Conservation (phyloP, 768 basidiomycete species). For the Naganishia kalamii region DNA sequence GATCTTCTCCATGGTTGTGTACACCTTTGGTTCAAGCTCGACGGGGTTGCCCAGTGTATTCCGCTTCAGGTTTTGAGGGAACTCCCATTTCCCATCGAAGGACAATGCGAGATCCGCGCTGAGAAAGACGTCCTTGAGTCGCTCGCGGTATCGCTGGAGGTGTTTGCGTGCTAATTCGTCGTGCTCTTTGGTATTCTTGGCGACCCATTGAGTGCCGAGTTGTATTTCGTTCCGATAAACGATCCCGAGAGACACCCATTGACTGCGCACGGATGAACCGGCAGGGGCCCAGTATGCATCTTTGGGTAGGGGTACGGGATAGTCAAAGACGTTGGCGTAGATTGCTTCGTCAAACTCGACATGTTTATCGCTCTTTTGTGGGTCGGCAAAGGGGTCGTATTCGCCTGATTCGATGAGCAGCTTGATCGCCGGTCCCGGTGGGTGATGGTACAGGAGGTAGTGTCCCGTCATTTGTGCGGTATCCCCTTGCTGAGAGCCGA, state of each 20-base stretch:
- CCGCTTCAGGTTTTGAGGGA: neutral
- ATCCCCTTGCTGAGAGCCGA: constrained; percentile 1
- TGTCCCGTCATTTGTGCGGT: constrained; percentile 19
- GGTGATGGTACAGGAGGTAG: constrained; percentile 9
- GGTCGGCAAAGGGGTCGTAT: neutral
- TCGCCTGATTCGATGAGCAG: constrained; percentile 3
- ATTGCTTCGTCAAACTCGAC: constrained; percentile 11
- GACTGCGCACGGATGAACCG: neutral
- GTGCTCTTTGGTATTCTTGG: constrained; percentile 12
- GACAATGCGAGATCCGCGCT: neutral
- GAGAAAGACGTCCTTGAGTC: neutral
- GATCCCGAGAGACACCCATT: constrained; percentile 4
- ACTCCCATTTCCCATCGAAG: constrained; percentile 8
- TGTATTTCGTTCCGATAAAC: constrained; percentile 5
- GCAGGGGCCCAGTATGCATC: constrained; percentile 2
- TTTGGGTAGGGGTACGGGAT: constrained; percentile 7
- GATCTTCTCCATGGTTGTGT: neutral
- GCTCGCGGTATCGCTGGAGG: neutral
- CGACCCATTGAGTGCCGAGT: constrained; percentile 11
- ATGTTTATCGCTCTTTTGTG: neutral
- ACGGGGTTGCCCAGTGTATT: neutral
- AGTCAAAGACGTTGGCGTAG: constrained; percentile 17
- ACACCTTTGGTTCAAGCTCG: neutral
- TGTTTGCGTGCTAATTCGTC: neutral
- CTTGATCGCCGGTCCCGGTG: constrained; percentile 10